Conservation (phyloP, 805 yeast species). For the Metschnikowia matae region DNA sequence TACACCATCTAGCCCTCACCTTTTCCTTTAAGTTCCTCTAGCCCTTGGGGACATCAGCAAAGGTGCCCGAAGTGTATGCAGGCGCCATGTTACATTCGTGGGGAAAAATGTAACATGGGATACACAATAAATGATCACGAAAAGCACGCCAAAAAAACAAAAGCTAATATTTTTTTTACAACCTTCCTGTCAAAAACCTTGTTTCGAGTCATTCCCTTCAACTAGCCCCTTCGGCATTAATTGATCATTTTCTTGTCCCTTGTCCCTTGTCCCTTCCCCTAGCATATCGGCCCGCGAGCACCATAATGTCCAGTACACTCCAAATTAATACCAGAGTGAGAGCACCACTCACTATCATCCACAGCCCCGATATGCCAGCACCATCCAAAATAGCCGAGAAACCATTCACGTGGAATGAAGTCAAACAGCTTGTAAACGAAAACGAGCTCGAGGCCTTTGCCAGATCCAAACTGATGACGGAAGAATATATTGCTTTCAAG, state of each 20-base stretch:
- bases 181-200: background rate
- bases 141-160: no score
- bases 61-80: background rate
- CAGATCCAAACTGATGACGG: slow-evolving; percentile 43
- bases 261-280: no score
- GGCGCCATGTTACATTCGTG: background rate
- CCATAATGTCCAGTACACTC: slow-evolving; percentile 8
- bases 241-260: no score
- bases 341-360: slow-evolving; percentile 15
- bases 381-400: slow-evolving; percentile 29
- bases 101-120: slow-evolving; percentile 3
- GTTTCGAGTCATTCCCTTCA: background rate
- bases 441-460: slow-evolving; percentile 47
- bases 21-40: no score
- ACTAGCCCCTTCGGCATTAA: background rate
- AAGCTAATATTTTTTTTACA: no score
- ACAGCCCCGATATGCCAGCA: slow-evolving; percentile 35
- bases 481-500: slow-evolving; percentile 46
- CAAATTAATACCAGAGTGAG: slow-evolving; percentile 5
- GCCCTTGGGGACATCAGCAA: no score
- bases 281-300: slow-evolving; percentile 5
- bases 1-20: no score
- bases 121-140: background rate
- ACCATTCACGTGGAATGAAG: slow-evolving; percentile 48
- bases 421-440: slow-evolving; percentile 31